These are phyloP conservation scores for Bipolaris oryzae DNA, from an alignment of 2,329 filamentous ascomycete species.

Conservation along the genomic window DNA sequence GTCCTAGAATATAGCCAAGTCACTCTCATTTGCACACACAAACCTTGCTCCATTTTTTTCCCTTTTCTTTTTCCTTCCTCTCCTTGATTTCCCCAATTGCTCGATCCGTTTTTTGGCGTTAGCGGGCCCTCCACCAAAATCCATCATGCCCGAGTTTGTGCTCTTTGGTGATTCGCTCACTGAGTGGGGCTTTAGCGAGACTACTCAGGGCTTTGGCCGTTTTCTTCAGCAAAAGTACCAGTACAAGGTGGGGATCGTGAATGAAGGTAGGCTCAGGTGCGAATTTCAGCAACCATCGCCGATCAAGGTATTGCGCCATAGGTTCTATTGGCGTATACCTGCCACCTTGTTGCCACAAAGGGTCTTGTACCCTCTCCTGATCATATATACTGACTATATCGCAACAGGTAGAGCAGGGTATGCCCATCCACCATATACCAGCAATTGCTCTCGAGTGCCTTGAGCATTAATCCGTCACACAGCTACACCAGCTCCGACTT, in stretches of 20 bases:
- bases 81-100: no score
- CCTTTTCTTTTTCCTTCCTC: not conserved
- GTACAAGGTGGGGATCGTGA: slow-evolving; percentile 35
- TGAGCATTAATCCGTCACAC: not conserved
- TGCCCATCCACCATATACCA: not conserved
- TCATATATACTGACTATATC: not conserved
- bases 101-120: not conserved
- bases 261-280: slow-evolving; percentile 33
- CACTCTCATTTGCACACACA: not conserved
- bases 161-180: slow-evolving; percentile 47
- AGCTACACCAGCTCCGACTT: slow-evolving; percentile 40
- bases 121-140: not conserved
- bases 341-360: not conserved
- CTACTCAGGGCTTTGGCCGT: slow-evolving; percentile 39
- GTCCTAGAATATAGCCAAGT: not conserved
- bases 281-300: slow-evolving; percentile 16
- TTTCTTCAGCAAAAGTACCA: slow-evolving; percentile 33
- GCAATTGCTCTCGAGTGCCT: not conserved
- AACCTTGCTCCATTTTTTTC: not conserved
- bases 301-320: slow-evolving; percentile 28
- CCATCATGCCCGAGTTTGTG: slow-evolving; percentile 31
- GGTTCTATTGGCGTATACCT: not conserved
- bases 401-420: slow-evolving; percentile 34
- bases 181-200: slow-evolving; percentile 39
- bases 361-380: not conserved